Conservation (phyloP, 176 grass and related monocot species). For the Carex myosuroides region DNA sequence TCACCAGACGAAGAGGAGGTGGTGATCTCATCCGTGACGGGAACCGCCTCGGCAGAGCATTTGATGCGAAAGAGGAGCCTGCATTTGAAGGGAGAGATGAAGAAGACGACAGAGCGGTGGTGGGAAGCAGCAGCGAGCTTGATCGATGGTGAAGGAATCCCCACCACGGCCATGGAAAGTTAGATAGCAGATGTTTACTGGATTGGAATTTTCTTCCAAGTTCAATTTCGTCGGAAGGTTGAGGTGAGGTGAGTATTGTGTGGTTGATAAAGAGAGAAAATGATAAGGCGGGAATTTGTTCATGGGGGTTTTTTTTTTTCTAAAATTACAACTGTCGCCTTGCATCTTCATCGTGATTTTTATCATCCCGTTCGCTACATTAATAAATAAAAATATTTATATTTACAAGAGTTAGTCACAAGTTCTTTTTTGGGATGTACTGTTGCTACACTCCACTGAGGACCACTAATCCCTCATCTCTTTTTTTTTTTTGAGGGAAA, state of each 20-base stretch:
- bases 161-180: slow-evolving; percentile 10
- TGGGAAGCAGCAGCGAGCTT: neutral
- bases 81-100: neutral
- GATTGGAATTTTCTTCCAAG: neutral
- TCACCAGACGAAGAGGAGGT: slow-evolving; percentile 8
- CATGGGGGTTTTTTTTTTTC: neutral
- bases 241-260: slow-evolving; percentile 6
- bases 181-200: neutral
- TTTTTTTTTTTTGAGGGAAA: too few relatives aligned
- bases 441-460: too few relatives aligned
- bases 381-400: too few relatives aligned
- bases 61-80: slow-evolving; percentile 17
- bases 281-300: slow-evolving; percentile 26
- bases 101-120: neutral
- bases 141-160: slow-evolving; percentile 22
- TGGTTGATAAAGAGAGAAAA: neutral
- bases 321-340: neutral
- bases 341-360: too few relatives aligned
- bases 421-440: too few relatives aligned
- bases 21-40: slow-evolving; percentile 14
- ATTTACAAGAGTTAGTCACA: too few relatives aligned
- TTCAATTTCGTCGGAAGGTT: neutral
- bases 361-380: too few relatives aligned
- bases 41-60: slow-evolving; percentile 28
- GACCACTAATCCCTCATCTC: neutral